Conservation (phyloP, 345 rosid genomes). For the Balakata baccata region DNA sequence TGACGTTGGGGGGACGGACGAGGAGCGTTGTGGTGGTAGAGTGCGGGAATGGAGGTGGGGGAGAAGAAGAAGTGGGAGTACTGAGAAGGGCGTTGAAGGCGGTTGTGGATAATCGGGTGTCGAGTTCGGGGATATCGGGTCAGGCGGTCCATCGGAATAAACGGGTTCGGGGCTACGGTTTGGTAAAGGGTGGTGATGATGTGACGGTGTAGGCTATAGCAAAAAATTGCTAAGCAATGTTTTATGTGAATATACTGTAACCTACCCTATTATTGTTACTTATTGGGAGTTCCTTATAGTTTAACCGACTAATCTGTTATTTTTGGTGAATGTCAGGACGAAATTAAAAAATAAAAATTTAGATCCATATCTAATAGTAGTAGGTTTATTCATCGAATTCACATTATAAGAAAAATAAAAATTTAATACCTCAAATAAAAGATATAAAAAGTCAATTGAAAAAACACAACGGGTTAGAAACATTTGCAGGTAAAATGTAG, state of each 20-base stretch:
- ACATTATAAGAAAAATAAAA: too few species aligned
- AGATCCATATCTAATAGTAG: too few species aligned
- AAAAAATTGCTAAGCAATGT: too few species aligned
- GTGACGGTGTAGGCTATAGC: neutral
- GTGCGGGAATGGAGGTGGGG: slow-evolving; percentile 30
- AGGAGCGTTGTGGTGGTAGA: slow-evolving; percentile 38
- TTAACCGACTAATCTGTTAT: too few species aligned
- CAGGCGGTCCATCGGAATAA: slow-evolving; percentile 20
- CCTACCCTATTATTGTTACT: neutral
- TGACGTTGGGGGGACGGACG: slow-evolving; percentile 53
- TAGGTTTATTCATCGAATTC: too few species aligned
- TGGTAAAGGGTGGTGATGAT: neutral
- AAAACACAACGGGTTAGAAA: too few species aligned
- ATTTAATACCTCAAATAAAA: too few species aligned
- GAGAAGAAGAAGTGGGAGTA: slow-evolving; percentile 26
- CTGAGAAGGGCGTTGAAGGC: slow-evolving; percentile 40
- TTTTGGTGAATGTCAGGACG: too few species aligned
- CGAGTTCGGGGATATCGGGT: slow-evolving; percentile 22
- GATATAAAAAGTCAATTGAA: too few species aligned
- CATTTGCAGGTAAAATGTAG: too few species aligned
- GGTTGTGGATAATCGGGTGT: slow-evolving; percentile 38
- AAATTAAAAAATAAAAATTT: too few species aligned
- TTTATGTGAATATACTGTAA: neutral
- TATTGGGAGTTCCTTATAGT: neutral
- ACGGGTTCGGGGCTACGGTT: slow-evolving; percentile 27